phyloP scores from a whole-genome alignment of 805 yeast genomes.

The Candida fluviatilis region DNA sequence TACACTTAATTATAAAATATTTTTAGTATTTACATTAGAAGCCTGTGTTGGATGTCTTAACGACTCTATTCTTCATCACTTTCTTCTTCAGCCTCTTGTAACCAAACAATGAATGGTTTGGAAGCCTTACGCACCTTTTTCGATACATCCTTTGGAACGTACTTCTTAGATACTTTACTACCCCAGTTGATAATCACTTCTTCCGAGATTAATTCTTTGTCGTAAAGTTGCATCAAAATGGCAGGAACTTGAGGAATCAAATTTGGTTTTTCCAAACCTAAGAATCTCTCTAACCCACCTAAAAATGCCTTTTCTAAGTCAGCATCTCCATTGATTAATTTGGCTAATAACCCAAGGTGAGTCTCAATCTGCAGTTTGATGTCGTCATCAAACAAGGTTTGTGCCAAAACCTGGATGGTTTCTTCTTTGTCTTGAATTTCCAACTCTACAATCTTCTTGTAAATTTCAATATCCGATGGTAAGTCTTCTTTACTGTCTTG shows the following conservation, averaged over 20 bases:
- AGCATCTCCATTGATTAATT: slow-evolving; percentile 56
- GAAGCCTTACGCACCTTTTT: slow-evolving; percentile 96
- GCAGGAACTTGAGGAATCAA: slow-evolving; percentile 74
- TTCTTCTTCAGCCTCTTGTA: slow-evolving; percentile 84
- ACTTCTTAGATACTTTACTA: slow-evolving; percentile 85
- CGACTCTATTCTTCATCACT: slow-evolving; percentile 52
- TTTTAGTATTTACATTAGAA: background rate
- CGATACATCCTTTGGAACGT: slow-evolving; percentile 84
- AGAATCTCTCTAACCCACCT: slow-evolving; percentile 93
- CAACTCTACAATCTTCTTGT: slow-evolving; percentile 80
- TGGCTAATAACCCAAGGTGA: slow-evolving; percentile 80
- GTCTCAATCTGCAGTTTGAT: slow-evolving; percentile 66
- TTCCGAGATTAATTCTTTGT: slow-evolving; percentile 79
- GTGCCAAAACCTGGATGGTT: slow-evolving; percentile 89
- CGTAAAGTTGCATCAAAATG: slow-evolving; percentile 75
- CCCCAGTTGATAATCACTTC: slow-evolving; percentile 83
- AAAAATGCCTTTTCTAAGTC: slow-evolving; percentile 83
- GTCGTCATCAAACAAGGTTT: slow-evolving; percentile 76
- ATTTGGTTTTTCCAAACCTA: slow-evolving; percentile 73
- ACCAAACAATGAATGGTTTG: slow-evolving; percentile 92
- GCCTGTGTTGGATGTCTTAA: no score
- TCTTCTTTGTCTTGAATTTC: slow-evolving; percentile 68
- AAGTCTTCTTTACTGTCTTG: slow-evolving; percentile 54
- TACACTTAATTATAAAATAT: background rate
- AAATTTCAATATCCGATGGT: slow-evolving; percentile 86